Conservation (phyloP, 345 rosid species). For the Eucalyptus polybractea region DNA sequence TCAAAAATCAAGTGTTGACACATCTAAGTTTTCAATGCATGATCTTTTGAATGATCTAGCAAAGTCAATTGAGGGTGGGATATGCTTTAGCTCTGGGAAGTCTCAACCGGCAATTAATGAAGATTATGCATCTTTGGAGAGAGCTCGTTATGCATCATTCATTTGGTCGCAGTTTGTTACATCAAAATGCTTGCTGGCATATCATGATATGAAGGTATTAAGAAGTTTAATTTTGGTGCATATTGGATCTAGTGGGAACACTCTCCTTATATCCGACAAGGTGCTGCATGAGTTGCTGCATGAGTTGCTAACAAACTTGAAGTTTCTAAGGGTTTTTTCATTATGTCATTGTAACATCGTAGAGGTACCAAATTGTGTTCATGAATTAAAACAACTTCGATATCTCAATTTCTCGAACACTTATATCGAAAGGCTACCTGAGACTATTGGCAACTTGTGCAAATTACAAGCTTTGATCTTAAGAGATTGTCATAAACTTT, state of each 20-base stretch:
- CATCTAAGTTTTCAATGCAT: background rate
- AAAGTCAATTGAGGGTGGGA: background rate
- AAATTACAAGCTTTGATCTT: no score
- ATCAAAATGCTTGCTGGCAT: background rate
- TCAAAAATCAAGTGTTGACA: background rate
- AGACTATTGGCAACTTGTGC: rapidly evolving
- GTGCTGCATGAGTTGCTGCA: background rate
- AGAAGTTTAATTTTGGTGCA: background rate
- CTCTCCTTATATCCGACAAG: background rate
- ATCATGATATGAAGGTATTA: background rate
- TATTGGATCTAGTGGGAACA: rapidly evolving
- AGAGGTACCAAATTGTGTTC: no score
- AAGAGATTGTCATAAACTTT: no score
- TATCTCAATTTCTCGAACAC: no score
- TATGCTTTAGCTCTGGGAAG: background rate
- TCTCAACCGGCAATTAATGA: background rate
- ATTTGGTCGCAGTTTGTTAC: background rate
- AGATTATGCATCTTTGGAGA: background rate
- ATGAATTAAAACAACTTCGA: no score
- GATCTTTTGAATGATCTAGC: background rate
- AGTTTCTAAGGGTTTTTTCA: no score
- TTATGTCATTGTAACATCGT: no score
- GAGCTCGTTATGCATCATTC: background rate
- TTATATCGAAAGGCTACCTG: rapidly evolving
- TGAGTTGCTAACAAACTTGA: background rate